Evolutionary conservation across 1,139 yeast species (phyloP), one percentile per base, ranked within the genome.

Genomic region (Pichia sp.): DNA sequence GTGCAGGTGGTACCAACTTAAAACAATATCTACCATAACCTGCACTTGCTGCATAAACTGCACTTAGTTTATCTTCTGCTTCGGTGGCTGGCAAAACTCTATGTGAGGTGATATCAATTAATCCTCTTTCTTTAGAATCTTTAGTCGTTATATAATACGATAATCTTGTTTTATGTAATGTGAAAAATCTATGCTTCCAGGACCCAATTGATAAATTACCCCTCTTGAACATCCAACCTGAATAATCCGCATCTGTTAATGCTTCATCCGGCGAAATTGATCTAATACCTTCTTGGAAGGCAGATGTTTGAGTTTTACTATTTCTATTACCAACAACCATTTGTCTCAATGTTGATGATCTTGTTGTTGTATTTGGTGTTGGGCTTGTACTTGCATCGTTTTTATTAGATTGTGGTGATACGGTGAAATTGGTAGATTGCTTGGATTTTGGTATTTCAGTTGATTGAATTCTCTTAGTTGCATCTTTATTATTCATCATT

Each of bases 191-290:
- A 48, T 85, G 82, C 59, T 90, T 83, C 98, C 98, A 92, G 15
- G 90, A 80, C 18, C 88, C 86, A 57, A 82, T 77, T n/a, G 94
- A 78, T 45, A 85, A 78, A 51, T 84, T 87, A 34, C 96, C 95
- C 56, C 87, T 81, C 65, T 92, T 92, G 46, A 90, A 79, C 96
- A 94, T 85, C 95, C 97, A 92, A 1, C 99, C 99, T 47, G 89
- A 82, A 60, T 72, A 80, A 50, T 76, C 83, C 0, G 97, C 89
- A 15, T 82, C 69, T 57, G 80, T 80, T 43, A 85, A 78, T 0
- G 97, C 85, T 42, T 87, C 88, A 53, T 77, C 80, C 0, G 96
- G 96, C 0, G 85, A 74, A 24, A 87, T 74, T 22, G 70, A 73
- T 59, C 90, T 74, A 43, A 92, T 85, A 15, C 98, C 98, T 68